Evolutionary conservation across 352 stramenopile species (phyloP), one percentile per base, ranked within the genome.

Genomic region (Pythium pyrilobum): DNA sequence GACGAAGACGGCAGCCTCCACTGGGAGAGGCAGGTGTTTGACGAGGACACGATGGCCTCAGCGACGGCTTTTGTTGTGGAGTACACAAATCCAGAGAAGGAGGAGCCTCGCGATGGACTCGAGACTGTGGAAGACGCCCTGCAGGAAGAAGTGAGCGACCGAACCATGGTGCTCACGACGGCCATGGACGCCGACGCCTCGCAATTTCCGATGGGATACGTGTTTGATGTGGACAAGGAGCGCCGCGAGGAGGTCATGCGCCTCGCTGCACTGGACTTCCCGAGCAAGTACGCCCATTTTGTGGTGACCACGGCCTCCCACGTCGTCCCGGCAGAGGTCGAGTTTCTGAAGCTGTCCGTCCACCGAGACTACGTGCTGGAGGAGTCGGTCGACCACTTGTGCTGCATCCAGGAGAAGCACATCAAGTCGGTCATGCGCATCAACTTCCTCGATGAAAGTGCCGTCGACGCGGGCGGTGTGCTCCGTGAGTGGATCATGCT

Each of bases 401-500:
- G 67, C 16, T 79, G 71, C 33, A 81, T 92, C 43, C 57, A 80
- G 12, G 64, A 72, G 5, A 73, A 72, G 40, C 71, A 81, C 41
- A 62, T 89, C 23, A 81, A 72, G 5, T 85, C 81, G 1, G 79
- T 81, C 24, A 85, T 92, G 66, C 74, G 85, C n/a, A 87, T 95
- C 51, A 85, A 91, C 34, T 96, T 96, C 43, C 46, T 92, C 24
- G 81, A 89, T 44, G 88, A 97, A 47, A 81, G 60, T 13, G 88
- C 81, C 18, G 70, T 95, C 25, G 88, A 97, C 67, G 88, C 87
- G 21, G 88, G 88, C 3, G 88, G 84, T 13, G 58, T 97, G 11
- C 81, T 95, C 28, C 77, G 89, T 20, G 97, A 99, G 79, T 99
- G 89, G 89, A 89, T 95, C 64, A 77, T 81, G 65, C 69, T 96